Percentiles rank a stretch among this genome's conserved stretches.
These are phyloP conservation scores for Aspergillus heteromorphus DNA, from an alignment of 495 filamentous ascomycete species.

Conservation along the genomic window DNA sequence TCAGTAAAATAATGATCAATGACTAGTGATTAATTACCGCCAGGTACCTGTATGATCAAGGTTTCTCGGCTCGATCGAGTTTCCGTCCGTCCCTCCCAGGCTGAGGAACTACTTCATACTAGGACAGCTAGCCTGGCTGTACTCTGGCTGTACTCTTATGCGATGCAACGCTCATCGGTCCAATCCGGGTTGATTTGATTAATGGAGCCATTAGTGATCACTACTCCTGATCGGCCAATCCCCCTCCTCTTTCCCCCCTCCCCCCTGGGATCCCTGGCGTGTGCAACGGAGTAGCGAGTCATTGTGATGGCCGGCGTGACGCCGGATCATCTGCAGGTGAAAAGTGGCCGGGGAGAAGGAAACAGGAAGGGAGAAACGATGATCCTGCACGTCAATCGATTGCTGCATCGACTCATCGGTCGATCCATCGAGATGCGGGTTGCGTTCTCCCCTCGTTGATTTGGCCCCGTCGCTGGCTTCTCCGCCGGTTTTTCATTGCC, in stretches of 20 bases:
- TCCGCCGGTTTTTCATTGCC: constrained; percentile 2
- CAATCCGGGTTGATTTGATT: background rate
- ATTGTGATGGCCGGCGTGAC: background rate
- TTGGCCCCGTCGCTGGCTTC: background rate
- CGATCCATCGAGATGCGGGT: constrained; percentile 7
- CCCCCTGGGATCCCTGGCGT: background rate
- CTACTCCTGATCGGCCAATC: constrained; percentile 8
- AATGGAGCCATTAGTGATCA: background rate
- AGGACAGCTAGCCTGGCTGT: too few species aligned
- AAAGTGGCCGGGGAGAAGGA: constrained; percentile 11
- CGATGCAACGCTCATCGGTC: background rate
- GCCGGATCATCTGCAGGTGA: constrained; percentile 12
- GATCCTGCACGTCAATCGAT: constrained; percentile 15
- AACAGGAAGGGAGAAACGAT: constrained; percentile 2
- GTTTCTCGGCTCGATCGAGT: background rate
- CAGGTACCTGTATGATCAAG: too few species aligned
- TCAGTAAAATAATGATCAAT: too few species aligned
- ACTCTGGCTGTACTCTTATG: background rate
- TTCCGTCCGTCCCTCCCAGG: background rate
- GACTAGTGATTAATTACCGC: too few species aligned
- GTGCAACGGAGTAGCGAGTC: background rate
- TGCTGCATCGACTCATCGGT: constrained; percentile 10
- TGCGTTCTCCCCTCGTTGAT: background rate
- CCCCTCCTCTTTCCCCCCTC: too few species aligned
- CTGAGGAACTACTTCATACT: background rate